Conservation (phyloP, 257 asterid species). For the Solanum pinnatisectum region DNA sequence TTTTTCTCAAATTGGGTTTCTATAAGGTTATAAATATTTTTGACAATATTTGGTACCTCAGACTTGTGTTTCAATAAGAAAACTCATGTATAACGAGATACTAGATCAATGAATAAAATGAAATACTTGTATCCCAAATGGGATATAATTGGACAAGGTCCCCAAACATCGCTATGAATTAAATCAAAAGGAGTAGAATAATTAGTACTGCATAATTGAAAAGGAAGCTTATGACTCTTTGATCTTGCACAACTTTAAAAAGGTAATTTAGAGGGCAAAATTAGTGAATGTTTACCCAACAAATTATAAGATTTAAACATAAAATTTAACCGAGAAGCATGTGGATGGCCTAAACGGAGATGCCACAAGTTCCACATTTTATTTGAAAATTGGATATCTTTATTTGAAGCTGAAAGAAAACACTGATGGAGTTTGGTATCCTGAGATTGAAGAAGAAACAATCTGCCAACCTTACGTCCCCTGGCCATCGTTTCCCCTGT, state of each 20-base stretch:
- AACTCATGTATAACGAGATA: neutral
- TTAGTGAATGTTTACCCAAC: neutral
- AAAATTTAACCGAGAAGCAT: too few relatives aligned
- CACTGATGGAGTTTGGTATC: neutral
- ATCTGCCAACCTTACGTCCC: neutral
- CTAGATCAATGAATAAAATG: neutral
- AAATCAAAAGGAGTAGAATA: neutral
- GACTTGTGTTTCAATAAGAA: neutral
- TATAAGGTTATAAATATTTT: neutral
- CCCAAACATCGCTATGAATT: neutral
- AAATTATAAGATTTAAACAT: too few relatives aligned
- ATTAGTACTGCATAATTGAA: neutral
- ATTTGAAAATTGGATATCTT: too few relatives aligned
- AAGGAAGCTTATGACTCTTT: neutral
- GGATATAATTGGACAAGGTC: neutral
- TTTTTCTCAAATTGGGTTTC: neutral
- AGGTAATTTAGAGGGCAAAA: neutral
- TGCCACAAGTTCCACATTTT: too few relatives aligned
- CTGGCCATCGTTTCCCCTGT: neutral
- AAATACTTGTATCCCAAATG: conserved; percentile 2
- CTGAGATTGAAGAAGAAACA: neutral
- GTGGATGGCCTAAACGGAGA: too few relatives aligned
- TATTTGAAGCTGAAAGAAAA: too few relatives aligned
- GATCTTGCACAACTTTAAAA: neutral
- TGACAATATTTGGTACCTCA: neutral